Evolutionary conservation across 768 basidiomycete species (phyloP).

Genomic region (Cystofilobasidium capitatum): DNA sequence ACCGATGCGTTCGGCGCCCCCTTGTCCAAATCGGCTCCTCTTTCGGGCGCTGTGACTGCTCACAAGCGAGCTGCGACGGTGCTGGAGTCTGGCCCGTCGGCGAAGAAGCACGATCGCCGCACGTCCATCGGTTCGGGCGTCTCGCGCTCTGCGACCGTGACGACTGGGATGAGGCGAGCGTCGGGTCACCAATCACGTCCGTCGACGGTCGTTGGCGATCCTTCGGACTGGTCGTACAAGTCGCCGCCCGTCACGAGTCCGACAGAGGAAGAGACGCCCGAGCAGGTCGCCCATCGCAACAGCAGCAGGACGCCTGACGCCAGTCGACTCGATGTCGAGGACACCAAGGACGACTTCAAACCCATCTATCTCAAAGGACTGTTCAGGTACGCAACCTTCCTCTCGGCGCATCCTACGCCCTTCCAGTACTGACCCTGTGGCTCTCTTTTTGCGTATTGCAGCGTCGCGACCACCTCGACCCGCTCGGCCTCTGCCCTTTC

Average conservation of each 20-base stretch:
- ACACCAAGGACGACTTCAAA: constrained; percentile 68
- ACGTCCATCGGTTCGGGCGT: constrained; percentile 33
- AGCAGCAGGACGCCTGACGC: constrained; percentile 32
- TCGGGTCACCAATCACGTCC: constrained; percentile 14
- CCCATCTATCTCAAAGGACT: constrained; percentile 91
- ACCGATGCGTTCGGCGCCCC: background rate
- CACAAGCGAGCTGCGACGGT: constrained; percentile 31
- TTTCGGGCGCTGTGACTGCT: background rate
- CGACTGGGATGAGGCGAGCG: constrained; percentile 8
- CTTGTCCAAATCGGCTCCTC: constrained; percentile 20
- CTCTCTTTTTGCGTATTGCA: constrained; percentile 36
- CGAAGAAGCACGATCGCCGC: constrained; percentile 32
- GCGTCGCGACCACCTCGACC: constrained; percentile 90
- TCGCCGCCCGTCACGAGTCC: background rate
- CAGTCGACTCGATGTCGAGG: constrained; percentile 22
- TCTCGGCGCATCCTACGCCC: constrained; percentile 13
- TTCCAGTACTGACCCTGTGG: background rate
- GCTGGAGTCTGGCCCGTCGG: constrained; percentile 19
- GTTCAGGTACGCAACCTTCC: constrained; percentile 56
- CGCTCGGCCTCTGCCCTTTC: constrained; percentile 72
- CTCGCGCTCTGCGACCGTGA: constrained; percentile 13
- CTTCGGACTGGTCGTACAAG: background rate
- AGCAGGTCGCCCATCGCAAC: constrained; percentile 39
- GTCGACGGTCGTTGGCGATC: constrained; percentile 4
- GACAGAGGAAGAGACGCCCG: background rate